A percentile compares a stretch with the other conserved stretches of the same genome.
Evolutionary conservation across 2,329 filamentous ascomycete species (phyloP).

Genomic region (Aspergillus uvarum): DNA sequence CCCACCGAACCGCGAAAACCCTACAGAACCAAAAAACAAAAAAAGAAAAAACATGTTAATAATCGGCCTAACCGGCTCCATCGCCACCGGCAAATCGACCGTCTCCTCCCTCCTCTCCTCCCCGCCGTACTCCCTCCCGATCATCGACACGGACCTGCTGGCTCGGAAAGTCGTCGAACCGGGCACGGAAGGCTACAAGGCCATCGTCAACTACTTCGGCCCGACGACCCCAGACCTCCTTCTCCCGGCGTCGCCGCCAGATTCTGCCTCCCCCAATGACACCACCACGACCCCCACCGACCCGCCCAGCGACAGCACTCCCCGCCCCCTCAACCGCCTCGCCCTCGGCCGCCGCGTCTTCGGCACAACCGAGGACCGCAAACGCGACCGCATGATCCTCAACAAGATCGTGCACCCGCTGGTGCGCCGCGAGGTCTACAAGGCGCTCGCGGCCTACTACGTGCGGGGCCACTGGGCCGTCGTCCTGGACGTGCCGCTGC

Average conservation of each 20-base stretch:
- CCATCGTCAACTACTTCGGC: constrained; percentile 78
- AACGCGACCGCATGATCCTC: constrained; percentile 70
- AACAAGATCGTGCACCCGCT: constrained; percentile 93
- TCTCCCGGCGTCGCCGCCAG: constrained; percentile 50
- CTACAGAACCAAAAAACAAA: background rate
- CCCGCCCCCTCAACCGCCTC: constrained; percentile 74
- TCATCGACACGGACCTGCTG: constrained; percentile 91
- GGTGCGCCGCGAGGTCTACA: constrained; percentile 79
- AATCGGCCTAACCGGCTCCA: constrained; percentile 93
- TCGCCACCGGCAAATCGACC: constrained; percentile 97
- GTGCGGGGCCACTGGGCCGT: constrained; percentile 79
- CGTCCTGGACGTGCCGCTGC: constrained; percentile 84
- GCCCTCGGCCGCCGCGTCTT: constrained; percentile 85
- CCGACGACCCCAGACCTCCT: constrained; percentile 84
- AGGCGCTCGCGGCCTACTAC: constrained; percentile 70
- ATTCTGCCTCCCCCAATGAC: constrained; percentile 42
- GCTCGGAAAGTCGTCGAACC: constrained; percentile 94
- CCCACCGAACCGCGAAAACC: background rate
- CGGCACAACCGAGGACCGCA: constrained; percentile 69
- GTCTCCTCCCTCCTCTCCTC: constrained; percentile 79
- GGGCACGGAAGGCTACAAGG: constrained; percentile 77
- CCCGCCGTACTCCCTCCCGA: constrained; percentile 78
- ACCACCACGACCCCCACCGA: constrained; percentile 37
- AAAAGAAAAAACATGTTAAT: constrained; percentile 68
- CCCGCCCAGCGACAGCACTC: constrained; percentile 14